Conservation (phyloP, 2,329 filamentous ascomycete species). For the Acephala macrosclerotiorum region DNA sequence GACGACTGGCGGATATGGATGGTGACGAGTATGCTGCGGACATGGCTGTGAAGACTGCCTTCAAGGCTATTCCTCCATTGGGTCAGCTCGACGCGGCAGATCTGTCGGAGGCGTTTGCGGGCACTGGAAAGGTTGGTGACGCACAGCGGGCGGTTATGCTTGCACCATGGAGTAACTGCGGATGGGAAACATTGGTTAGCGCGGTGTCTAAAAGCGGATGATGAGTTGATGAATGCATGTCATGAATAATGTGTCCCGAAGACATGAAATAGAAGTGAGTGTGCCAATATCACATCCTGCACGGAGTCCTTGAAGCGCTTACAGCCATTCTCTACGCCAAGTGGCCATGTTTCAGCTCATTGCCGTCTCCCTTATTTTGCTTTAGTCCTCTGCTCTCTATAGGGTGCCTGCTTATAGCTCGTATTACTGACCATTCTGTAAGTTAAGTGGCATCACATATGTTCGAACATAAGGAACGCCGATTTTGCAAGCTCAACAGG, state of each 20-base stretch:
- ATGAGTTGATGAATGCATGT: neutral
- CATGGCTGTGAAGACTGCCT: constrained; percentile 84
- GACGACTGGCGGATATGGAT: constrained; percentile 69
- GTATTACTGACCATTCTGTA: too few relatives aligned
- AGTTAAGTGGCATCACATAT: too few relatives aligned
- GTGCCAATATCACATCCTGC: neutral
- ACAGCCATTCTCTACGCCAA: neutral
- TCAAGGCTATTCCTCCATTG: constrained; percentile 74
- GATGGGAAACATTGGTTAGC: constrained; percentile 39
- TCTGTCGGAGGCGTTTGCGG: constrained; percentile 76
- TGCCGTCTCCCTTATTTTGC: too few relatives aligned
- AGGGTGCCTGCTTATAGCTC: too few relatives aligned
- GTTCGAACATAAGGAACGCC: too few relatives aligned
- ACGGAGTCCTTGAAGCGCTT: neutral
- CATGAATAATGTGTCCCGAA: neutral
- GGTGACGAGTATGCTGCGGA: constrained; percentile 64
- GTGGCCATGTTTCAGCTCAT: too few relatives aligned
- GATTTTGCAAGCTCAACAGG: too few relatives aligned
- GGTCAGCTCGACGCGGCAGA: constrained; percentile 73
- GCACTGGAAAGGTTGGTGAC: constrained; percentile 74
- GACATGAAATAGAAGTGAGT: neutral
- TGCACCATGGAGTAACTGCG: constrained; percentile 72
- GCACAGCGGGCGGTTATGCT: constrained; percentile 80
- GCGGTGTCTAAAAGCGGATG: constrained; percentile 1
- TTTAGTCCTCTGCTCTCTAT: too few relatives aligned